Evolutionary conservation across 225 moss, liverwort and hornwort species (phyloP).

Genomic region (Physcomitrellopsis africana): DNA sequence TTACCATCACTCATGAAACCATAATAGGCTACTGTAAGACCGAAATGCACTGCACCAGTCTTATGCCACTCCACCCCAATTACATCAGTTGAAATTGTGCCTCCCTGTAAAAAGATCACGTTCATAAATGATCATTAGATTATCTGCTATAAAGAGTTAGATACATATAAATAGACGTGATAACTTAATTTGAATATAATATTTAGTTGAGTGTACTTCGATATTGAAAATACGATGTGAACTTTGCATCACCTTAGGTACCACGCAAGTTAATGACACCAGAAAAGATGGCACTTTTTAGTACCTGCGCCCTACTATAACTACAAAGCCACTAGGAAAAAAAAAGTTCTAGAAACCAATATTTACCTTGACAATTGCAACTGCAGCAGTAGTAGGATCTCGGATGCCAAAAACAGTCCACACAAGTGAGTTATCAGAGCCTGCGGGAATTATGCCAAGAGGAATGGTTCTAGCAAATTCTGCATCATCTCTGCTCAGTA

Average conservation of each 20-base stretch:
- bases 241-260: background rate
- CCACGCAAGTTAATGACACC: background rate
- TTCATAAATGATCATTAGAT: background rate
- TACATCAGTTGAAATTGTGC: slow-evolving; percentile 64
- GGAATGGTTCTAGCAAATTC: slow-evolving; percentile 63
- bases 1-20: slow-evolving; percentile 85
- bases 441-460: slow-evolving; percentile 70
- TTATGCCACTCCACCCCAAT: slow-evolving; percentile 73
- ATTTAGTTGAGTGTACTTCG: background rate
- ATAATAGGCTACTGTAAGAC: slow-evolving; percentile 75
- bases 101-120: slow-evolving; percentile 48
- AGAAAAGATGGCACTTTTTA: background rate
- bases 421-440: slow-evolving; percentile 72
- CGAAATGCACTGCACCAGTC: slow-evolving; percentile 67
- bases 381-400: slow-evolving; percentile 61
- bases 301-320: background rate
- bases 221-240: background rate
- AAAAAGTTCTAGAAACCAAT: background rate
- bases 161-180: background rate
- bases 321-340: background rate
- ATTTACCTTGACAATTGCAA: slow-evolving; percentile 68
- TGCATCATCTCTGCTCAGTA: slow-evolving; percentile 68
- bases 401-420: slow-evolving; percentile 73
- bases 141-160: background rate
- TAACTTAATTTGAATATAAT: no score